Conservation (phyloP, 331 rosid genomes). For the Arachis monticola region DNA sequence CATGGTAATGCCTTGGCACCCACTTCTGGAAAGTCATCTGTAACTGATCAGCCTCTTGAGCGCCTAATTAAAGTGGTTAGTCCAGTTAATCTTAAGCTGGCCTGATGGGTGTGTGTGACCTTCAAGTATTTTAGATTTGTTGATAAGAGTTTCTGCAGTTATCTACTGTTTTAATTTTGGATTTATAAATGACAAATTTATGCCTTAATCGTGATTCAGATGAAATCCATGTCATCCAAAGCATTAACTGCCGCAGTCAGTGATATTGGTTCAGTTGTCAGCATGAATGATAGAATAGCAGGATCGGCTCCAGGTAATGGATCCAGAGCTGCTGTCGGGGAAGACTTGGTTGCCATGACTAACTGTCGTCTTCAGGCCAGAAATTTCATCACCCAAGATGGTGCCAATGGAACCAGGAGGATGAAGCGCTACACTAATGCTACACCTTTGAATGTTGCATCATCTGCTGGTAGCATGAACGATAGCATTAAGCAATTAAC, state of each 20-base stretch:
- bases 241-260: constrained; percentile 74
- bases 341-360: constrained; percentile 94
- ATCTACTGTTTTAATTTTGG: constrained; percentile 25
- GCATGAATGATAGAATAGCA: constrained; percentile 92
- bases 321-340: constrained; percentile 97
- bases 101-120: constrained; percentile 17
- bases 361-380: constrained; percentile 84
- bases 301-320: constrained; percentile 96
- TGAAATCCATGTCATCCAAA: constrained; percentile 73
- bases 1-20: constrained; percentile 54
- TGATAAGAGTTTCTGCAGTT: constrained; percentile 9
- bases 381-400: constrained; percentile 75
- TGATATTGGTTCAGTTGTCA: constrained; percentile 85
- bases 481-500: constrained; percentile 61
- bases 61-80: constrained; percentile 81
- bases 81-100: constrained; percentile 34
- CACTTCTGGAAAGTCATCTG: constrained; percentile 64
- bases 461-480: constrained; percentile 68
- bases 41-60: constrained; percentile 83
- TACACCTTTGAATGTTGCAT: constrained; percentile 74
- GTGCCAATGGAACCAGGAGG: constrained; percentile 70
- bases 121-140: neutral
- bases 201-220: constrained; percentile 57
- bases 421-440: constrained; percentile 84
- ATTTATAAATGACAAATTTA: constrained; percentile 35